A percentile compares a stretch with the other conserved stretches of the same genome.
These are phyloP conservation scores for Iris pallida DNA, from an alignment of 116 monocot genomes.

Conservation along the genomic window DNA sequence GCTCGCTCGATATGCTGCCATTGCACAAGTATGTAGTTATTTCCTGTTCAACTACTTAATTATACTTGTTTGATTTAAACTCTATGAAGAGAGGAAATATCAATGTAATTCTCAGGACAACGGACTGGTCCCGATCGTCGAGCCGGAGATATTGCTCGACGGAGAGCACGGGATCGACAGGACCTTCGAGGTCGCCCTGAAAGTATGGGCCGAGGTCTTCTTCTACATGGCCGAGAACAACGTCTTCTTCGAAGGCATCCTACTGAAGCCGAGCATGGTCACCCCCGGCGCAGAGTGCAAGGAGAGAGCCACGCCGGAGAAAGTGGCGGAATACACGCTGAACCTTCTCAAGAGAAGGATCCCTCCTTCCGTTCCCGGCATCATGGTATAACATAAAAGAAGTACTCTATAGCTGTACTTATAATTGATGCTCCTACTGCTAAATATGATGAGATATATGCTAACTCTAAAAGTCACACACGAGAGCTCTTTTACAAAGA, in stretches of 20 bases:
- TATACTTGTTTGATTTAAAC: too few relatives aligned
- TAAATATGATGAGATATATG: too few relatives aligned
- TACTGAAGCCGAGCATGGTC: constrained; percentile 66
- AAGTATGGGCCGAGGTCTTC: constrained; percentile 73
- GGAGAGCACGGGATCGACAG: constrained; percentile 64
- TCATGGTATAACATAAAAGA: too few relatives aligned
- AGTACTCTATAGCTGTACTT: too few relatives aligned
- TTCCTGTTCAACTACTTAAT: too few relatives aligned
- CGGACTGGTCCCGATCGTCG: constrained; percentile 52
- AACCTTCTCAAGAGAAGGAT: constrained; percentile 62
- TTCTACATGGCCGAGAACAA: constrained; percentile 67
- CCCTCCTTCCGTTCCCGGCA: constrained; percentile 64
- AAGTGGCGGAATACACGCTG: constrained; percentile 54
- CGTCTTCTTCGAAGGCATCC: constrained; percentile 62
- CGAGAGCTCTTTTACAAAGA: not conserved
- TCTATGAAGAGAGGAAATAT: not conserved
- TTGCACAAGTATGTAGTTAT: constrained; percentile 42
- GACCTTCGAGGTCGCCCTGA: constrained; percentile 60
- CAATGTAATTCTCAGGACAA: constrained; percentile 13
- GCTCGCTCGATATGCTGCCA: constrained; percentile 61
- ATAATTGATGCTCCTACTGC: too few relatives aligned
- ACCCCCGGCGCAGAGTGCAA: constrained; percentile 57
- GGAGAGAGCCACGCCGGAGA: constrained; percentile 47
- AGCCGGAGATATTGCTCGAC: constrained; percentile 65
- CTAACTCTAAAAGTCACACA: not conserved